Conservation (phyloP, 2,329 filamentous ascomycete genomes). For the Hypomyces rosellus region DNA sequence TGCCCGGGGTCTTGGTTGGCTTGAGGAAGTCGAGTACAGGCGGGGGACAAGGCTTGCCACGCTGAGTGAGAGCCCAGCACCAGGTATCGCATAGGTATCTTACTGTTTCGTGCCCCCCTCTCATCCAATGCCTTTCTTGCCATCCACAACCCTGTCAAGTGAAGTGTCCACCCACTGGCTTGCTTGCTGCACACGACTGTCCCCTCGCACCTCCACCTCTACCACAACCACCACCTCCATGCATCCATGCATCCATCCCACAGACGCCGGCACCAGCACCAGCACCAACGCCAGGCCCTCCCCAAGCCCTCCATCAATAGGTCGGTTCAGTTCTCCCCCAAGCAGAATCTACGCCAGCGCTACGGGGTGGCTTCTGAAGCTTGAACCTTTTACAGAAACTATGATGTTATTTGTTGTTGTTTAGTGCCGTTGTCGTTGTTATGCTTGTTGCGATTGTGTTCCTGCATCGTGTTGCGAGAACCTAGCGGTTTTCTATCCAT, state of each 20-base stretch:
- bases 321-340: neutral
- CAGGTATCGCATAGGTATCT: constrained; percentile 4
- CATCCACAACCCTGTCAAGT: too few relatives aligned
- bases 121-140: neutral
- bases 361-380: neutral
- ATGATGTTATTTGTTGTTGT: too few relatives aligned
- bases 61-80: neutral
- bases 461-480: too few relatives aligned
- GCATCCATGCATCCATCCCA: neutral
- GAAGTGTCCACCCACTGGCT: too few relatives aligned
- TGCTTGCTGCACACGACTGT: neutral
- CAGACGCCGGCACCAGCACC: constrained; percentile 2
- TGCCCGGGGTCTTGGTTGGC: neutral
- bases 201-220: constrained; percentile 4
- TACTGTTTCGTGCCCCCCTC: neutral
- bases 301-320: constrained; percentile 1
- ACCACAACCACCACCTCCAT: neutral
- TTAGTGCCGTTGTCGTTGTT: too few relatives aligned
- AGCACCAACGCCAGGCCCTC: neutral
- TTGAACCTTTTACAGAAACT: too few relatives aligned
- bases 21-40: constrained; percentile 4
- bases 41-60: neutral
- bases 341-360: constrained; percentile 5
- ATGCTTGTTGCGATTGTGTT: too few relatives aligned
- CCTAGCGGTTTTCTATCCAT: too few relatives aligned